These are phyloP conservation scores for Tricholomella constricta DNA, from an alignment of 768 basidiomycete genomes.

Conservation along the genomic window DNA sequence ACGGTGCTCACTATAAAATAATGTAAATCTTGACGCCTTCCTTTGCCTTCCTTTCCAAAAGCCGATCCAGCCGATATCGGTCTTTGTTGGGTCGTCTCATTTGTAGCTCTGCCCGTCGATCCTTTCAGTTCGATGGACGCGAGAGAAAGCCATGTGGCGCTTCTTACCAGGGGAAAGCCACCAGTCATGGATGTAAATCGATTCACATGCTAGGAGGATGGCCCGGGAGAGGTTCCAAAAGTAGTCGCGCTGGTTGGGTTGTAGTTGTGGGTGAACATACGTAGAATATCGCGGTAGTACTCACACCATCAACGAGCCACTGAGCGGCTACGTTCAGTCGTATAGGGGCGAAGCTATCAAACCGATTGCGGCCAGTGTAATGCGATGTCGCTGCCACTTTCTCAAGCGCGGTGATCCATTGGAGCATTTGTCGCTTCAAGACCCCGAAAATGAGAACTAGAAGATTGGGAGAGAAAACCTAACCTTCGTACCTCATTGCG, in stretches of 20 bases:
- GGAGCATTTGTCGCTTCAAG: constrained; percentile 86
- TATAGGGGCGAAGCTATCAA: constrained; percentile 92
- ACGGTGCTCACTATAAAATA: constrained; percentile 78
- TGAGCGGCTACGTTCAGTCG: constrained; percentile 92
- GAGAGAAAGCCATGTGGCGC: background rate
- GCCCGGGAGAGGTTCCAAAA: constrained; percentile 97
- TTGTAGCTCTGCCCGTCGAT: constrained; percentile 61
- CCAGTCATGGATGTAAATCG: constrained; percentile 97
- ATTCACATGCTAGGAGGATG: constrained; percentile 83
- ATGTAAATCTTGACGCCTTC: constrained; percentile 96
- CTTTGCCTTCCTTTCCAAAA: constrained; percentile 88
- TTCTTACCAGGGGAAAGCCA: constrained; percentile 85
- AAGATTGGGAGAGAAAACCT: background rate
- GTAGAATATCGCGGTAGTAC: constrained; percentile 28
- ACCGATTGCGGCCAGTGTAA: constrained; percentile 82
- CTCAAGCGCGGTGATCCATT: constrained; percentile 93
- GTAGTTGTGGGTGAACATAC: background rate
- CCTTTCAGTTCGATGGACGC: background rate
- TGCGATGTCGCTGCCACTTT: constrained; percentile 74
- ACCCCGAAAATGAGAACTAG: constrained; percentile 5
- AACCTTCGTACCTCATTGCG: constrained; percentile 69
- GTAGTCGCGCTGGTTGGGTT: constrained; percentile 81
- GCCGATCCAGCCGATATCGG: constrained; percentile 81
- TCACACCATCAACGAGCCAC: constrained; percentile 96
- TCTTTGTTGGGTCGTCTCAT: constrained; percentile 84